Base-by-base conservation (phyloP, 805 yeast genomes). In the Metschnikowia dekortorum region DNA sequence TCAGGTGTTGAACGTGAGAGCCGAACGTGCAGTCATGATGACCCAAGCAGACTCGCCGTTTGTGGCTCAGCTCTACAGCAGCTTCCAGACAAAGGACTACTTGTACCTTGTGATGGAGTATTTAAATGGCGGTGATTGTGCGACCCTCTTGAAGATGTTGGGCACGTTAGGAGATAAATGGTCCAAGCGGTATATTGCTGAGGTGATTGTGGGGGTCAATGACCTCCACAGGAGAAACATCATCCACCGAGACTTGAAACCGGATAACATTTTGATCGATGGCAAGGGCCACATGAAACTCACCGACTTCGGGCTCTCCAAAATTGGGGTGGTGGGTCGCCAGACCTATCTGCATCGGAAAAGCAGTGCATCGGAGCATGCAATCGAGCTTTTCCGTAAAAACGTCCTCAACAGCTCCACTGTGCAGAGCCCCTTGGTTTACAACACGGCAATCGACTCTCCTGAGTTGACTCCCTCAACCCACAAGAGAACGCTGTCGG, bases 11-110 rank as follows among this genome's bases (percentile, higher is more conserved):
- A 94, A 94, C 64, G 96, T 95, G 32, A 87, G 87, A 60, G 87
- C 96, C 1, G 99, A 95, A 65, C 73, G 99, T 41, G 97, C 97
- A 0, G 92, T 92, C n/a, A 85, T 94, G 90, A 94, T 94, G 95
- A 84, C 95, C 2, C 98, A 94, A 63, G 81, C 96, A 2, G 92
- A 90, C 54, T 86, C 92, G 36, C 95, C 96, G 0, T 89, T 86
- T 63, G 97, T 94, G 52, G 98, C 96, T 1, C 90, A 85, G 61
- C 73, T 94, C 31, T 87, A 83, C 61, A 87, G 87, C 46, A 85
- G 95, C 33, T 94, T 94, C 66, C 99, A 94, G 68, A 88, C 89
- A 53, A 80, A 81, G 45, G 95, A 89, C 53, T 90, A 85, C 63
- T 71, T 94, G 14, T 94, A 88, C 61, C 73, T 94, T 57, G 99